Evolutionary conservation across 2,329 filamentous ascomycete genomes (phyloP).

Genomic region (Claviceps capensis): DNA sequence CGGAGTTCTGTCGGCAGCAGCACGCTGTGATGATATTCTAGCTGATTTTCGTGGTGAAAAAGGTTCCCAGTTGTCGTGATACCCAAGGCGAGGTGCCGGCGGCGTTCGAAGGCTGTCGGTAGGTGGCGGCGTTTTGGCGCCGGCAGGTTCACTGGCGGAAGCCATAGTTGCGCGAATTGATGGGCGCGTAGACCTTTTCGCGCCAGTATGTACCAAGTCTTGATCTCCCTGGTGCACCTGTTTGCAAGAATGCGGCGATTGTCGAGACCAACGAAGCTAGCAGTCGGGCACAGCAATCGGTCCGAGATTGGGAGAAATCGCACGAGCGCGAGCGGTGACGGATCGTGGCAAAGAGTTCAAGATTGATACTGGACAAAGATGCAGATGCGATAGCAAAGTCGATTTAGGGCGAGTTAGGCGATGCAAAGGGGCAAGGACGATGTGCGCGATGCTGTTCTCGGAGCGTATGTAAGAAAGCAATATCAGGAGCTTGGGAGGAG

Average conservation of each 20-base stretch:
- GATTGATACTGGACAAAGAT: constrained; percentile 4
- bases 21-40: constrained; percentile 45
- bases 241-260: neutral
- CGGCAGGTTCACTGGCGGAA: constrained; percentile 6
- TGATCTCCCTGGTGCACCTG: neutral
- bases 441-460: neutral
- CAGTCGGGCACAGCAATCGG: constrained; percentile 5
- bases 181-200: constrained; percentile 3
- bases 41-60: constrained; percentile 59
- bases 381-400: neutral
- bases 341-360: neutral
- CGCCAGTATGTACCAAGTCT: neutral
- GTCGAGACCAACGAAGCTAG: constrained; percentile 9
- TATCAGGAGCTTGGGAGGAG: constrained; percentile 8
- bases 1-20: constrained; percentile 37
- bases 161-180: constrained; percentile 14
- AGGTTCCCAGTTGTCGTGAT: constrained; percentile 56
- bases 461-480: constrained; percentile 1
- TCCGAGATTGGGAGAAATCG: neutral
- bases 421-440: neutral
- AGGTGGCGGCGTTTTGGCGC: constrained; percentile 42
- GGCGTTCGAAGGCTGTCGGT: constrained; percentile 48
- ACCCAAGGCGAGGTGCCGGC: constrained; percentile 53
- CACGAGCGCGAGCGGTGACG: neutral
- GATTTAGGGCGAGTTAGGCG: constrained; percentile 1